A percentile compares a stretch with the other conserved stretches of the same genome.
phyloP scores from a whole-genome alignment of 139 green algal genomes.

The Chlorella sp. region DNA sequence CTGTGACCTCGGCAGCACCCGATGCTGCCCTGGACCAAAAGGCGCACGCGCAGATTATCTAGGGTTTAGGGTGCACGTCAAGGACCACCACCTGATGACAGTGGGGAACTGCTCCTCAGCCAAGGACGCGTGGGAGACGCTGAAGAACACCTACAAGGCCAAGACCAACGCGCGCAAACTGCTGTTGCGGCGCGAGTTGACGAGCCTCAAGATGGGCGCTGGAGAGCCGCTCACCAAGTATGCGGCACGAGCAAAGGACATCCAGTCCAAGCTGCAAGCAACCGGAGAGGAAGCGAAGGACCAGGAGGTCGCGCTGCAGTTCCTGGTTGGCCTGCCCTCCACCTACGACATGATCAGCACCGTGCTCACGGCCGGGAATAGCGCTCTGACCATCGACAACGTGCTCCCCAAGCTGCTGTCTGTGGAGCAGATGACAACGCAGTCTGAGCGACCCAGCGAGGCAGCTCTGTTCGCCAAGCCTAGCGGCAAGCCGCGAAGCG shows the following conservation, averaged over 20 bases:
- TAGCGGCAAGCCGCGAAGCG: neutral
- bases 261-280: neutral
- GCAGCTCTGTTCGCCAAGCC: slow-evolving; percentile 2
- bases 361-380: neutral
- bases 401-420: neutral
- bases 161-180: slow-evolving; percentile 13
- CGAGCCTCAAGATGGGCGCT: slow-evolving; percentile 6
- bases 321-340: neutral
- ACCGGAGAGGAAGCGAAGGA: neutral
- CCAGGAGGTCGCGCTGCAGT: neutral
- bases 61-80: too few relatives aligned
- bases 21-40: too few relatives aligned
- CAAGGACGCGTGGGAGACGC: neutral
- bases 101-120: neutral
- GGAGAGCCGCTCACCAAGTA: neutral
- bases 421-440: neutral
- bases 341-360: slow-evolving; percentile 10
- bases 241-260: neutral
- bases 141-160: slow-evolving; percentile 9
- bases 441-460: neutral
- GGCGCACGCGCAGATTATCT: too few relatives aligned
- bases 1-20: too few relatives aligned
- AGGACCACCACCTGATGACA: too few relatives aligned
- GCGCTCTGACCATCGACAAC: neutral
- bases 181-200: slow-evolving; percentile 2